Evolutionary conservation across 78 protist species (phyloP), one percentile per base, ranked within the genome.

Genomic region (Protostelium mycophagum): DNA sequence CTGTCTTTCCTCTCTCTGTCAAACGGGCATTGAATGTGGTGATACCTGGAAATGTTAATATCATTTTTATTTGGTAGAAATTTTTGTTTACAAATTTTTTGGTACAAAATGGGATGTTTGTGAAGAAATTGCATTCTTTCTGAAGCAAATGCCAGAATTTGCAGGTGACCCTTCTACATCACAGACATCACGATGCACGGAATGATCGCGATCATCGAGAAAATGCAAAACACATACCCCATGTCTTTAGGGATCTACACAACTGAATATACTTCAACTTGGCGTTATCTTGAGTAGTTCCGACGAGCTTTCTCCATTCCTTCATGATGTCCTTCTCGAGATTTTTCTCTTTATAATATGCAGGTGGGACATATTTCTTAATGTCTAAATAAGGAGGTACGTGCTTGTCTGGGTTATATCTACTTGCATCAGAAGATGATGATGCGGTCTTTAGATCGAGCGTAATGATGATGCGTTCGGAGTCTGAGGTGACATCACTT

Each of bases 261-360:
- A 92, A 34, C 86, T 95, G 97, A 25, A 95, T 91, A 38, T 92
- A 95, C 89, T 94, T 88, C 86, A 87, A 95, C 38, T 95, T 95
- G 28, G 97, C 95, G 86, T 92, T 88, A 1, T 88, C 88, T 38
- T 92, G 95, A 31, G 90, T 73, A 90, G 88, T 89, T 0, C 86
- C 87, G 36, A 88, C 93, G 73, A 95, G 38, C 88, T 95, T 92
- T 28, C 86, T 87, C 63, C 92, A 88, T 37, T 90, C 95, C 34
- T 38, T 87, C 34, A 37, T 86, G 86, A 95, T 91, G 83, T 92
- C 95, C 38, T 92, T 89, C 38, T 92, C 94, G 36, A 86, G 63
- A 35, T 36, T 35, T 51, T 92, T 91, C 83, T 90, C 35, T 87
- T 95, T 92, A 28, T 37, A 88, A 88, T 86, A 90, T 84, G 89